Base-by-base conservation (phyloP, 2,329 filamentous ascomycete genomes). In the Aspergillus pseudoglaucus region DNA sequence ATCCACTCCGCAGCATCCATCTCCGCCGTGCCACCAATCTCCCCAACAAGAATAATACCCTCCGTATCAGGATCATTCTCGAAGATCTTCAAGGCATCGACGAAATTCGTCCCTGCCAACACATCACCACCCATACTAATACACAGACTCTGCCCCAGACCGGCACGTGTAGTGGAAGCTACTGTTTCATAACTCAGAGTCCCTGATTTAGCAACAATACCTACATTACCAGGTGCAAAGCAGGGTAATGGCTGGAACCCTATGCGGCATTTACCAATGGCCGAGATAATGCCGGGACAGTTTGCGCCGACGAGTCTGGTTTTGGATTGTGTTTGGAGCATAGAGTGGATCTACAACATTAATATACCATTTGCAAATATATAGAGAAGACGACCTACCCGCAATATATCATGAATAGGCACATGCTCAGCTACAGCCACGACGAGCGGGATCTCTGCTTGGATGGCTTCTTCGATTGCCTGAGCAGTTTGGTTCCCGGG, bases 391-490 rank as follows among this genome's bases (percentile, higher is more conserved):
- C 18, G 6, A 14, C 7, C 44, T 55, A 85, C 84, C 55, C 85
- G 78, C 54, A 90, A 75, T 62, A 90, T 84, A 59, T 90, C 86
- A 63, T 90, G 85, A 15, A 89, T 70, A 0, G 87, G 87, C 30
- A 90, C 84, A 63, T 90, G 85, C 63, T 91, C 87, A 5, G 87
- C 86, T 6, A 91, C 87, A 5, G 85, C 84, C 6, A 90, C 85
- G 18, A 90, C 82, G 1, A 90, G 75, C 0, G 86, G 85, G 0
- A 90, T 83, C 60, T 90, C 85, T 0, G 86, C 86, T 64, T 84
- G 85, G 45, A 90, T 87, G 1, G 87, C 87, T 63, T 90, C 86
- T 63, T 88, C 83, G 57, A 91, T 90, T 0, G 87, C 87, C 22
- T 75, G 74, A 0, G 83, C 76, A 1, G 87, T 87, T 54, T 86